phyloP scores from a whole-genome alignment of 768 basidiomycete species.

The Boletus rubescentipes region DNA sequence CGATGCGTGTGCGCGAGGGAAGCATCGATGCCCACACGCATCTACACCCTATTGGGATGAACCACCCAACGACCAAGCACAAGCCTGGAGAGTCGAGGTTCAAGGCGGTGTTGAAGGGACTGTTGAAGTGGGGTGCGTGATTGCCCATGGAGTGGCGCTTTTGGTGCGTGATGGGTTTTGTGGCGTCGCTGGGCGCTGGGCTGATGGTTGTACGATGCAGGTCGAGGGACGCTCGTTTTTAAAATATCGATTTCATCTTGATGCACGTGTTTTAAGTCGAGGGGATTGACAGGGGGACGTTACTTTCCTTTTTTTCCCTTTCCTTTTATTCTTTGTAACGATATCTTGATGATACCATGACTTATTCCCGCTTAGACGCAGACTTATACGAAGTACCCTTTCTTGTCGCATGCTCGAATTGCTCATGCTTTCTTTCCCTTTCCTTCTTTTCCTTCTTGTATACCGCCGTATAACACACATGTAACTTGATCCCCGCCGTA shows the following conservation, averaged over 20 bases:
- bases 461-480: neutral
- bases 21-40: neutral
- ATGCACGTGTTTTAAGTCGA: neutral
- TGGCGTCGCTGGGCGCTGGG: neutral
- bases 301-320: neutral
- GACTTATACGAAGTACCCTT: neutral
- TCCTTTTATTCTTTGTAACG: neutral
- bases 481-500: too few species aligned
- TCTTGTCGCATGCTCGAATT: neutral
- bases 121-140: conserved; percentile 16
- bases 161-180: conserved; percentile 5
- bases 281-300: neutral
- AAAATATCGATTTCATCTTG: neutral
- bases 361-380: neutral
- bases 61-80: neutral
- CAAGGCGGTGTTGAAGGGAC: conserved; percentile 18
- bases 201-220: conserved; percentile 1
- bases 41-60: neutral
- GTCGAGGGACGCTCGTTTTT: neutral
- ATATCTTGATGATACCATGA: conserved; percentile 6
- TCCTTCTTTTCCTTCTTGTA: neutral
- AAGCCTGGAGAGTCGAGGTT: conserved; percentile 9
- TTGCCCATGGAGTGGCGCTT: neutral
- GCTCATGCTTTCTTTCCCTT: neutral
- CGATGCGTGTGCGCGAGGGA: conserved; percentile 1